Base-by-base conservation (phyloP, 768 basidiomycete species). In the Agrocybe chaxingu region DNA sequence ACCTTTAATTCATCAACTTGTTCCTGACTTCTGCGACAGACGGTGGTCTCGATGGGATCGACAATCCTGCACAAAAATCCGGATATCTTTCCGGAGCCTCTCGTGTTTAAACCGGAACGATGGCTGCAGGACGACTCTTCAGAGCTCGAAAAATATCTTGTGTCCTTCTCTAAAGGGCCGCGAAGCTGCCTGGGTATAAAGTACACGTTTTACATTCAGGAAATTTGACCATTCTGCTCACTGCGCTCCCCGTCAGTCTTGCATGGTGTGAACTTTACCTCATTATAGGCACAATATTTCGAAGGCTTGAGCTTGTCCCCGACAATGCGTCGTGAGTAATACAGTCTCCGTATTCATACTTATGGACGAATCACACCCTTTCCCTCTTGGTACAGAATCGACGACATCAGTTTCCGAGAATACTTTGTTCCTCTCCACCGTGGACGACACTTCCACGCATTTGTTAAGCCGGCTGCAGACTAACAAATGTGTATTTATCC, bases 171-270 rank as follows among this genome's bases (percentile, higher is more conserved):
- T 18, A 74, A 70, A 55, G 76, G 75, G 0, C 73, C 74, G 5
- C 57, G 76, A n/a, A 70, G 68, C 42, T 77, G 76, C 49, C 50
- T 76, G 4, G 75, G 74, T 8, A 69, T 75, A 18, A 76, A 75
- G 73, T 76, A 38, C 29, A 72, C 59, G 2, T 10, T 35, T 11
- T 47, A 29, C 11, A 42, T 18, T 19, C 19, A 11, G 11, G 13
- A 5, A 30, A 37, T 47, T 34, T 44, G 24, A 24, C 29, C 24
- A 18, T 34, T 45, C 13, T 35, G 19, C 13, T 39, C 33, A 38
- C 39, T 33, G 30, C 9, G 38, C 31, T 43, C 45, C 45, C 30
- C 19, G 2, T 3, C 50, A 76, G 74, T 51, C 64, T 78, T 10
- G 76, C 69, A 7, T 75, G 72, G 69, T 70, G 70, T 41, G 70